Percentiles rank a stretch among this genome's conserved stretches.
Evolutionary conservation across 2,329 filamentous ascomycete species (phyloP).

Genomic region (Capronia coronata): DNA sequence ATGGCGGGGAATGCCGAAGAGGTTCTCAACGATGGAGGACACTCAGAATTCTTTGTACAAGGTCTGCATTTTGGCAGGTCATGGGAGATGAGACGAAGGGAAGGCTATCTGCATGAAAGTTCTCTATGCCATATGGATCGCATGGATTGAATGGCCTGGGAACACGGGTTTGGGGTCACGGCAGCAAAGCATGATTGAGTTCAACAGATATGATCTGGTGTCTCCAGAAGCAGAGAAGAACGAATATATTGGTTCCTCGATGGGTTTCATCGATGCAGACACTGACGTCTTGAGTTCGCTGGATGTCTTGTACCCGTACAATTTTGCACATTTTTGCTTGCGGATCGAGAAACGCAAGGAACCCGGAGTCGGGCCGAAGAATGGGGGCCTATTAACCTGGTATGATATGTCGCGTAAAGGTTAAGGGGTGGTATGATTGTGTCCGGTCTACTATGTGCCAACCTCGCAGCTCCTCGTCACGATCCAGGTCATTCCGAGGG

Average conservation of each 20-base stretch:
- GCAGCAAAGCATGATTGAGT: background rate
- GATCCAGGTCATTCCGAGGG: too few relatives aligned
- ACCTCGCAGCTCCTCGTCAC: too few relatives aligned
- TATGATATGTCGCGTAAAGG: background rate
- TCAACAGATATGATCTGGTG: background rate
- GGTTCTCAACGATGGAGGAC: background rate
- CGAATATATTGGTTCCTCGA: background rate
- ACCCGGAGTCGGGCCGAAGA: too few relatives aligned
- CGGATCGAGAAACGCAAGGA: too few relatives aligned
- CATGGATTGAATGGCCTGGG: background rate
- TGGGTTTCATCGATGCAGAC: background rate
- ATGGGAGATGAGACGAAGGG: background rate
- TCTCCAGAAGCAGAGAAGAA: background rate
- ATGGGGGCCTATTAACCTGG: too few relatives aligned
- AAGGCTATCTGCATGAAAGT: background rate
- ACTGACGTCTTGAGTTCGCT: background rate
- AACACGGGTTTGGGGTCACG: background rate
- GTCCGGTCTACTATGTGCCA: too few relatives aligned
- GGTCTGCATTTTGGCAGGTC: constrained; percentile 1
- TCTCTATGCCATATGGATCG: background rate
- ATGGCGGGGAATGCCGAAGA: background rate
- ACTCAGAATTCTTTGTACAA: background rate
- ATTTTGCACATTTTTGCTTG: too few relatives aligned
- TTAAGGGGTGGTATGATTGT: background rate
- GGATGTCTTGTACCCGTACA: too few relatives aligned